These are phyloP conservation scores for Dimargaris cristalligena DNA, from an alignment of 192 early-diverging fungal species.

Conservation along the genomic window DNA sequence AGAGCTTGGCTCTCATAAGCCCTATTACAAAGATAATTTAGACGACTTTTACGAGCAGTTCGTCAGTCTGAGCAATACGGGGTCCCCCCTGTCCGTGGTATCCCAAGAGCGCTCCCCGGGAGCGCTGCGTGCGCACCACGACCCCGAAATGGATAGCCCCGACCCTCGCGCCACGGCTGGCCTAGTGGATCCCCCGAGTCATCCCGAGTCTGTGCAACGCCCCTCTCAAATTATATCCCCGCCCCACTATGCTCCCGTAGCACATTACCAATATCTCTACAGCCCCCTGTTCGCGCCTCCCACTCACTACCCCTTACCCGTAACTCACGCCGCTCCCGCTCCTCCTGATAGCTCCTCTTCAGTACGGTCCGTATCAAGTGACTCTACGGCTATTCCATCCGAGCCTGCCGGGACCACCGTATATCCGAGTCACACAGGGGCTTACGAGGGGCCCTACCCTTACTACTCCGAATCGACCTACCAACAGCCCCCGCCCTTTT, in stretches of 20 bases:
- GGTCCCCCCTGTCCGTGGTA: not conserved
- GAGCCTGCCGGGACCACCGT: no score
- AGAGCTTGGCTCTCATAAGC: not conserved
- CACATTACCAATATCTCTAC: not conserved
- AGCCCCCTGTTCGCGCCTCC: no score
- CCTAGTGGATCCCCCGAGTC: not conserved
- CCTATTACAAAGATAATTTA: conserved; percentile 1
- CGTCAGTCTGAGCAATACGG: not conserved
- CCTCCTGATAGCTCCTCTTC: no score
- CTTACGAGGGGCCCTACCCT: no score
- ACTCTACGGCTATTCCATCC: no score
- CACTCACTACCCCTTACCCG: no score
- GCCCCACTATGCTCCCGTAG: not conserved
- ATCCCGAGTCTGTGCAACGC: not conserved
- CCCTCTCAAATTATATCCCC: not conserved
- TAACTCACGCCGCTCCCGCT: no score
- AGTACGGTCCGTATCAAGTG: no score
- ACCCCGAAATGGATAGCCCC: no score
- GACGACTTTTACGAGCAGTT: not conserved
- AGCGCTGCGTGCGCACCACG: not conserved
- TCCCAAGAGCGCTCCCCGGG: not conserved
- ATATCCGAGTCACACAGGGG: no score
- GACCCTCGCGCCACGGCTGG: not conserved
- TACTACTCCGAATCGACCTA: no score
- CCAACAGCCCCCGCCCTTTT: no score